phyloP scores from a whole-genome alignment of 1,284 basidiomycete genomes.

The Salmacisia buchloeana region DNA sequence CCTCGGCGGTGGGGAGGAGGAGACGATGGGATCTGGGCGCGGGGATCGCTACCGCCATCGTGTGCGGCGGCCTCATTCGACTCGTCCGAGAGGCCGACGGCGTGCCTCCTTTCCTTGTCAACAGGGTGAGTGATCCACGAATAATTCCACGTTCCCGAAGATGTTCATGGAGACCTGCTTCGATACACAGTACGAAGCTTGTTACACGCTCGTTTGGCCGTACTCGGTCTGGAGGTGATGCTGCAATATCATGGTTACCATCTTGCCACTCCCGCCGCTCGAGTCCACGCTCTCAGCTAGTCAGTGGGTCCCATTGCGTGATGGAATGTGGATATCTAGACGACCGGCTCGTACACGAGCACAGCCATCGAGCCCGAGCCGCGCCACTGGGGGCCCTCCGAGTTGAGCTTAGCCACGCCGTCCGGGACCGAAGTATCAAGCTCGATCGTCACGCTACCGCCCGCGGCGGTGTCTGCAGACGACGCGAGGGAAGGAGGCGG shows the following conservation, averaged over 20 bases:
- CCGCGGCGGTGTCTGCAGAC: background rate
- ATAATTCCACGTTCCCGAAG: background rate
- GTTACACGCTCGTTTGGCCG: slow-evolving; percentile 4
- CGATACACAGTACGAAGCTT: background rate
- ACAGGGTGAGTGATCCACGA: background rate
- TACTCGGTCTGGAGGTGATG: no score
- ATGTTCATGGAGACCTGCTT: background rate
- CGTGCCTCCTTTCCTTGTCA: background rate
- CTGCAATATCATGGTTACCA: no score
- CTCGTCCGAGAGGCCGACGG: background rate
- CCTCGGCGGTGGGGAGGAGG: background rate
- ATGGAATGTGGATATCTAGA: no score
- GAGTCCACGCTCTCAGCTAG: no score
- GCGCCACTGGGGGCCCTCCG: background rate
- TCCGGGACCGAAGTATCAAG: background rate
- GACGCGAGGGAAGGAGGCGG: no score
- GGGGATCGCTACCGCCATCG: background rate
- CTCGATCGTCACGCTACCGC: background rate
- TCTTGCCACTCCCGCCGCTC: no score
- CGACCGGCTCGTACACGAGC: background rate
- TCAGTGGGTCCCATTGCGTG: no score
- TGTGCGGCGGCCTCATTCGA: background rate
- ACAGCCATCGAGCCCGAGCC: background rate
- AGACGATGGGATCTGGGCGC: background rate
- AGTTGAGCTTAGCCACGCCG: background rate